Evolutionary conservation across 805 yeast genomes (phyloP).

Genomic region (Candida gorgasii): DNA sequence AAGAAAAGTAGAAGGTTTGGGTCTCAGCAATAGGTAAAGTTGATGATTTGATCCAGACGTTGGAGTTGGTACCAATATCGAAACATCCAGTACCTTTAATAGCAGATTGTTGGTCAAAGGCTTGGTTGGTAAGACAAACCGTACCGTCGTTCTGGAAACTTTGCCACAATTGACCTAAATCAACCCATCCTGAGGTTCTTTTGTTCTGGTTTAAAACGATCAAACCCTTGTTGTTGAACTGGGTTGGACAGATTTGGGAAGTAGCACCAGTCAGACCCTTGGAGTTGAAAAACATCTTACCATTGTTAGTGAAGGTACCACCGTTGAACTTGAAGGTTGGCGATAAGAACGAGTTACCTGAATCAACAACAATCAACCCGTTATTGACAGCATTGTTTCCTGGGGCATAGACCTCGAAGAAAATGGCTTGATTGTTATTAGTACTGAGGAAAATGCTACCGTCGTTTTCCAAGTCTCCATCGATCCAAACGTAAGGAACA

Average conservation of each 20-base stretch:
- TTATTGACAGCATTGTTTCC: conserved; percentile 15
- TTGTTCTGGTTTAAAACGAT: conserved; percentile 21
- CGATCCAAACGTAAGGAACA: conserved; percentile 19
- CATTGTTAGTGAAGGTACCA: conserved; percentile 22
- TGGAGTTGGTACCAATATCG: conserved; percentile 17
- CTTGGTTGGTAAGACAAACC: conserved; percentile 23
- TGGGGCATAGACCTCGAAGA: conserved; percentile 14
- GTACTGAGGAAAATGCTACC: conserved; percentile 25
- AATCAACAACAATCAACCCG: conserved; percentile 25
- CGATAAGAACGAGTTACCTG: conserved; percentile 18
- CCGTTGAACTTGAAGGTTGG: conserved; percentile 22
- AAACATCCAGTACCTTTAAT: conserved; percentile 26
- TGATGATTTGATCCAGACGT: conserved; percentile 15
- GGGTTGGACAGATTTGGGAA: conserved; percentile 11
- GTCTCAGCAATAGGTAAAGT: conserved; percentile 12
- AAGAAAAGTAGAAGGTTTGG: conserved; percentile 18
- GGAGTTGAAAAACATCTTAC: conserved; percentile 23
- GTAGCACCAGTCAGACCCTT: conserved; percentile 20
- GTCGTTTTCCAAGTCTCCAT: conserved; percentile 21
- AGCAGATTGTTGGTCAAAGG: conserved; percentile 19
- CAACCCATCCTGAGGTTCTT: conserved; percentile 20
- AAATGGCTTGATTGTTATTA: conserved; percentile 14
- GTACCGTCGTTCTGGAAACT: conserved; percentile 20
- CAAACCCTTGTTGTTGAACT: conserved; percentile 21
- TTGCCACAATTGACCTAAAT: conserved; percentile 17